Percentiles rank a stretch among this genome's conserved stretches.
These are phyloP conservation scores for Penicillium odoratum DNA, from an alignment of 495 filamentous ascomycete species.

Conservation along the genomic window DNA sequence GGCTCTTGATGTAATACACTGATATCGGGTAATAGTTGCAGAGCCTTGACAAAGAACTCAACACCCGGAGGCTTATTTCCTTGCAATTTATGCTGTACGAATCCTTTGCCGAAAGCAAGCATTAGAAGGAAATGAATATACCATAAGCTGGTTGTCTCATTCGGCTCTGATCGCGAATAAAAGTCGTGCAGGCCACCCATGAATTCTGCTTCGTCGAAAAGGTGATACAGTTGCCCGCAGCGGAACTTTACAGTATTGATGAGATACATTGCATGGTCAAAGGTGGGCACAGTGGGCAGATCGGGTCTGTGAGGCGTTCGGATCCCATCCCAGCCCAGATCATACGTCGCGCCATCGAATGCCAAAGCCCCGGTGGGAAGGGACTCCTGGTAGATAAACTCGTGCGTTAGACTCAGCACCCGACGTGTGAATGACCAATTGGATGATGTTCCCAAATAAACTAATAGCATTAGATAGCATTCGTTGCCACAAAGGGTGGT, in stretches of 20 bases:
- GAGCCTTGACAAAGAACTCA: conserved; percentile 40
- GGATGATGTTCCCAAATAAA: conserved; percentile 47
- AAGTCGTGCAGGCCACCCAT: conserved; percentile 39
- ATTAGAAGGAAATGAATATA: conserved; percentile 48
- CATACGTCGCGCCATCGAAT: conserved; percentile 42
- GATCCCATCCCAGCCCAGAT: conserved; percentile 43
- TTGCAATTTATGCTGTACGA: conserved; percentile 36
- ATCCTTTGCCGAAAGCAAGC: conserved; percentile 46
- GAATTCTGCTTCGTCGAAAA: conserved; percentile 44
- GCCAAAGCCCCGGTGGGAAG: conserved; percentile 36
- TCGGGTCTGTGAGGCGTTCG: conserved; percentile 27
- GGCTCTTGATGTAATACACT: conserved; percentile 36
- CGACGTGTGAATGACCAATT: conserved; percentile 49
- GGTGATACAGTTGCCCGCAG: conserved; percentile 44
- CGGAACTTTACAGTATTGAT: conserved; percentile 48
- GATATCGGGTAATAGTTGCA: conserved; percentile 40
- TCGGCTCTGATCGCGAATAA: conserved; percentile 30
- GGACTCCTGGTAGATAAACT: conserved; percentile 34
- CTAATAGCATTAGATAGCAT: conserved; percentile 19
- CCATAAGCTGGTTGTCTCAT: conserved; percentile 33
- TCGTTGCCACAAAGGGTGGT: not conserved
- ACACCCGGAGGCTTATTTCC: conserved; percentile 34
- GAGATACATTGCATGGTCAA: conserved; percentile 43
- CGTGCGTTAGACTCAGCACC: conserved; percentile 41
- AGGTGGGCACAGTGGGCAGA: conserved; percentile 32